Conservation (phyloP, 495 filamentous ascomycete species). For the Pseudevernia furfuracea region DNA sequence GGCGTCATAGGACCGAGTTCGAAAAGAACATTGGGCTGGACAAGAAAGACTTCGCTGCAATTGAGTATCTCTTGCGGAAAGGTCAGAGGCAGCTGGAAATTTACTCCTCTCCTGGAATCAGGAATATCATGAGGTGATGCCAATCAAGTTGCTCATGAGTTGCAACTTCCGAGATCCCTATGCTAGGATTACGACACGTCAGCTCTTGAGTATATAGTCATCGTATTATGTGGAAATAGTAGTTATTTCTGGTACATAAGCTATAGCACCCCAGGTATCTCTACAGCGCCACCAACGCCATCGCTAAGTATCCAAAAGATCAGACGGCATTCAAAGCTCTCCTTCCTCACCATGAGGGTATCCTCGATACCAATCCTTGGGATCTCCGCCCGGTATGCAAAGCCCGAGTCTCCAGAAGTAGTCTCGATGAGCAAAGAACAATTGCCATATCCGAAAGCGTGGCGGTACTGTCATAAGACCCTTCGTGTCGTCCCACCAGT, state of each 20-base stretch:
- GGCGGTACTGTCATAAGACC: slow-evolving; percentile 46
- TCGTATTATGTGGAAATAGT: not conserved
- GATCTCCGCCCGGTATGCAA: slow-evolving; percentile 80
- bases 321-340: not conserved
- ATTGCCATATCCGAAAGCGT: slow-evolving; percentile 70
- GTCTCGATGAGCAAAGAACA: slow-evolving; percentile 92
- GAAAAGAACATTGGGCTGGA: slow-evolving; percentile 58
- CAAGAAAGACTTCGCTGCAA: slow-evolving; percentile 81
- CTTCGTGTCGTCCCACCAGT: slow-evolving; percentile 24
- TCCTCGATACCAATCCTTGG: slow-evolving; percentile 54
- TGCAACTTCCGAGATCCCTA: not conserved
- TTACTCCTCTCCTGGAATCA: slow-evolving; percentile 75
- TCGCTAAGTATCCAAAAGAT: slow-evolving; percentile 9
- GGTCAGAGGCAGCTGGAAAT: slow-evolving; percentile 79
- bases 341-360: slow-evolving; percentile 21
- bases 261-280: not conserved
- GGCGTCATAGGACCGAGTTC: slow-evolving; percentile 59
- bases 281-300: slow-evolving; percentile 13
- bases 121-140: slow-evolving; percentile 53
- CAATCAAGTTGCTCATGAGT: not conserved
- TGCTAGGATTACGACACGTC: not conserved
- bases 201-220: not conserved
- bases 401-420: slow-evolving; percentile 93
- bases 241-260: not conserved
- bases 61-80: slow-evolving; percentile 83